Conservation (phyloP, 83 land plant genomes). For the Picea abies region DNA sequence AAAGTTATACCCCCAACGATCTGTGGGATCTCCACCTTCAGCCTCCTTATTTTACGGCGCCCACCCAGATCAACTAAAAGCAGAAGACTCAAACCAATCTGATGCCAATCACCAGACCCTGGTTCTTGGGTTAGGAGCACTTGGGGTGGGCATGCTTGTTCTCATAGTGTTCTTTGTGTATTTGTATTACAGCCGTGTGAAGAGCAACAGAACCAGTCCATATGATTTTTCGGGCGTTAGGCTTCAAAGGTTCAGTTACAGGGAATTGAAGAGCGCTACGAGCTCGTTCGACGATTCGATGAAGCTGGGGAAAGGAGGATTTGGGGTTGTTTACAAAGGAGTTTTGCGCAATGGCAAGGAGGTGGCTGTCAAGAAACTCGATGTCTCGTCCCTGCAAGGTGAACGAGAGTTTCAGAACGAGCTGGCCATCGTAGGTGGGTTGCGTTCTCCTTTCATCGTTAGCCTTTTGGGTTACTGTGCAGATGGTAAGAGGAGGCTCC, state of each 20-base stretch:
- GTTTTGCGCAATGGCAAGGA: slow-evolving; percentile 60
- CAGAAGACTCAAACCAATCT: neutral
- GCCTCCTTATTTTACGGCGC: too few relatives aligned
- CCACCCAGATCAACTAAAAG: too few relatives aligned
- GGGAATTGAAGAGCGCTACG: slow-evolving; percentile 52
- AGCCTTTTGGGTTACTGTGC: slow-evolving; percentile 77
- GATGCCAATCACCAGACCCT: neutral
- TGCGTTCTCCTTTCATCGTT: slow-evolving; percentile 74
- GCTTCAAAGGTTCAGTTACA: slow-evolving; percentile 36
- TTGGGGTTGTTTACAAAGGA: slow-evolving; percentile 76
- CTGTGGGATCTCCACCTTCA: neutral
- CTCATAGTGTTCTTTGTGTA: neutral
- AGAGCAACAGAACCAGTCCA: slow-evolving; percentile 6
- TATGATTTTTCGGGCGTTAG: neutral
- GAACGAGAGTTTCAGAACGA: slow-evolving; percentile 87
- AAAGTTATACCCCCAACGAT: neutral
- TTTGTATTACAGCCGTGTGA: slow-evolving; percentile 15
- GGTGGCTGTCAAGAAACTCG: slow-evolving; percentile 78
- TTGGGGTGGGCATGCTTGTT: neutral
- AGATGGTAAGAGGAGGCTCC: slow-evolving; percentile 62
- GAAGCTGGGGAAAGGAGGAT: slow-evolving; percentile 79
- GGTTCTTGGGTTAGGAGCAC: slow-evolving; percentile 3
- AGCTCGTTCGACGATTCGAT: slow-evolving; percentile 37
- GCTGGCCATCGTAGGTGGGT: slow-evolving; percentile 64
- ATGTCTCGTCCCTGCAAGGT: slow-evolving; percentile 46